Base-by-base conservation (phyloP, 257 asterid species). In the Gentiana dahurica region DNA sequence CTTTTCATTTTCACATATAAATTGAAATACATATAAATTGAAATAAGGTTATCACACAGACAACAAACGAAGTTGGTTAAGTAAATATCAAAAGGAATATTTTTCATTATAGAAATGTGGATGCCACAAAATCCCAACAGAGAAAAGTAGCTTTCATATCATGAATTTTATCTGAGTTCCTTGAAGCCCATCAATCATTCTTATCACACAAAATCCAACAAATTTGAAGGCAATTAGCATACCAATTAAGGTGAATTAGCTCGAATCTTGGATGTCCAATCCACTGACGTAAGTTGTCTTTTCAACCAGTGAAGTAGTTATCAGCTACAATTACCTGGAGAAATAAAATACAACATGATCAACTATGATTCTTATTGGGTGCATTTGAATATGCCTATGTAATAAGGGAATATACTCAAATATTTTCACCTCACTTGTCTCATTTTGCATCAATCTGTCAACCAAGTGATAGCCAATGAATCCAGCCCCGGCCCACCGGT, bases 231-330 rank as follows among this genome's bases (percentile, higher is more conserved):
- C 63, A 36, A 60, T 39, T 45, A 52, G 37, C 33, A 39, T 69
- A 88, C 99, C 99, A 63, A 15, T 15, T 15, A 15, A 88, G 83
- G 34, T 80, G 83, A 57, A 71, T 71, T 52, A 77, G 75, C 76
- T 74, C 83, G 68, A 77, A 77, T 70, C 83, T 74, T 47, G 83
- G 80, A 68, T 77, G 83, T 44, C 78, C 83, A 12, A 77, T 77
- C 83, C 83, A 77, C 53, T 71, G 72, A 46, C 52, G 67, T 47
- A 77, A 68, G 57, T 77, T 77, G 55, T 77, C 83, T 54, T 77
- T 73, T 59, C 80, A 73, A 49, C 83, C 80, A 33, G 83, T 77
- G 66, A 74, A 77, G 57, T 58, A 77, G 47, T 73, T 77, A 71
- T 77, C 80, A 12, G 72, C 80, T 50, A 77, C 83, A 65, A 77